Evolutionary conservation across 2,329 filamentous ascomycete species (phyloP), one percentile per base, ranked within the genome.

Genomic region (Ophiocordyceps sinensis): DNA sequence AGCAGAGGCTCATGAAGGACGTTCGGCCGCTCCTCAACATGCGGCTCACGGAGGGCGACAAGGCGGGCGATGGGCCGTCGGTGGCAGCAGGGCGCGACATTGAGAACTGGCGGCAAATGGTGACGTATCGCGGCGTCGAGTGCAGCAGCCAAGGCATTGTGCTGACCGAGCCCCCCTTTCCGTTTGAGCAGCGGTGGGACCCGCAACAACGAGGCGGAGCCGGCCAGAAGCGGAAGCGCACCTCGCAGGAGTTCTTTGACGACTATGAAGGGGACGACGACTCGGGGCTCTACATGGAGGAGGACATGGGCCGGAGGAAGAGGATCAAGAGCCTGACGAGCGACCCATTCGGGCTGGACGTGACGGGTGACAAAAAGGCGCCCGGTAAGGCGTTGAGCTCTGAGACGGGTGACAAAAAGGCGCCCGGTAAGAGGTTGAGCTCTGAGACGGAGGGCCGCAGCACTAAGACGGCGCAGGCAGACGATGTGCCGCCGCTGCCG

Each of bases 161-260:
- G 28, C 66, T 94, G 37, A 82, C 74, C 41, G 73, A 84, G 29
- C 88, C 89, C 0, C 85, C 88, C 0, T 95, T 93, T 53, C 88
- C 88, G 0, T 95, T 95, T 57, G 68, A 83, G 14, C 87, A 95
- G 58, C 75, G 84, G 37, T 95, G 88, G 89, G 85, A 94, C 58
- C 72, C 75, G 4, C 80, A 86, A 45, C 83, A 88, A 51, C 63
- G 64, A 47, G 61, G 52, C 39, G 55, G 56, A 47, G 61, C 52
- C 39, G 55, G 56, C 2, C 53, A 51, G 5, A 65, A 65, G 48
- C 62, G 59, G 8, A 79, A 79, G 54, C 64, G 68, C 28, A 45
- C 51, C 62, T 49, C 65, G 51, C 48, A 63, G 60, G 43, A 47
- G 19, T 52, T 51, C 5, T 47, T 54, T 52, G 48, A 62, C 59